Conservation (phyloP, 306 rosid genomes). For the Luffa aegyptiaca region DNA sequence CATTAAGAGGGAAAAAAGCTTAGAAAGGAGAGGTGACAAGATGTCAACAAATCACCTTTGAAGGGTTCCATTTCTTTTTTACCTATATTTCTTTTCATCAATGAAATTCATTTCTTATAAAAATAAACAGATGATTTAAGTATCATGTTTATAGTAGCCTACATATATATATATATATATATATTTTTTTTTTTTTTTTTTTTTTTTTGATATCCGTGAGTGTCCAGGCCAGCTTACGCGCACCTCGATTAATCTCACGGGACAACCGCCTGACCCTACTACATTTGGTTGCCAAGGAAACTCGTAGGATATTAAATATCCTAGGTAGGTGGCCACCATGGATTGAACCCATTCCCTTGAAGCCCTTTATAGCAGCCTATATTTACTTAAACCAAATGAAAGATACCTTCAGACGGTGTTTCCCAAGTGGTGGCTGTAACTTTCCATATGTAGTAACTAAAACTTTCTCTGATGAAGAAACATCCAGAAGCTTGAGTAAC, state of each 20-base stretch:
- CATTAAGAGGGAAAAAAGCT: neutral
- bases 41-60: neutral
- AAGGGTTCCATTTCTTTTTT: neutral
- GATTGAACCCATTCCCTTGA: too few relatives aligned
- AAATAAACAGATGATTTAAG: neutral
- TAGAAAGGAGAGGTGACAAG: neutral
- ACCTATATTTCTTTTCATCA: neutral
- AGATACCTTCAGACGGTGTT: slow-evolving; percentile 88
- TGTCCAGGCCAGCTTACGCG: too few relatives aligned
- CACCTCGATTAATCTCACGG: too few relatives aligned
- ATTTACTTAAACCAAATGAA: neutral
- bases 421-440: slow-evolving; percentile 95
- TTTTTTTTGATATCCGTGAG: too few relatives aligned
- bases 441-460: slow-evolving; percentile 87
- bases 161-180: too few relatives aligned
- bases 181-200: too few relatives aligned
- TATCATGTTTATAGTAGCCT: neutral
- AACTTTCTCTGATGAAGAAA: slow-evolving; percentile 55
- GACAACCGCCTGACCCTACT: too few relatives aligned
- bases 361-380: too few relatives aligned
- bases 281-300: too few relatives aligned
- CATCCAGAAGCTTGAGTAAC: slow-evolving; percentile 73
- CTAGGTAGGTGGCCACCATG: too few relatives aligned
- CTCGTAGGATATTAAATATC: too few relatives aligned
- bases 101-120: neutral